Evolutionary conservation across 2,329 filamentous ascomycete species (phyloP).

Genomic region (Aspergillus felis): DNA sequence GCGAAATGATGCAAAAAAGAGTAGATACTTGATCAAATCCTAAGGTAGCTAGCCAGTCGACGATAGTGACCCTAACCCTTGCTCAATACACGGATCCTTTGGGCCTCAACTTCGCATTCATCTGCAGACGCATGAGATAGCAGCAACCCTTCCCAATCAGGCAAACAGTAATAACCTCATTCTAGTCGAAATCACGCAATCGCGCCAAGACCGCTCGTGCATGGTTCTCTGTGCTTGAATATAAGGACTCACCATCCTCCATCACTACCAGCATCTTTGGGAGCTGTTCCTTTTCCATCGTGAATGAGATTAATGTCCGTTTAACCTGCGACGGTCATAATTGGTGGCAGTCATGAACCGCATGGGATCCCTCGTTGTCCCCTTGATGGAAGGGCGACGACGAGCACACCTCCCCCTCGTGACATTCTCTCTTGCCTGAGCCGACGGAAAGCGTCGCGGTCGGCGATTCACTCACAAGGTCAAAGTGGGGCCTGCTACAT

Average conservation of each 20-base stretch:
- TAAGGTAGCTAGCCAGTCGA: not conserved
- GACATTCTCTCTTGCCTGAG: not conserved
- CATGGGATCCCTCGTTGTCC: not conserved
- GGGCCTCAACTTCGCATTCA: not conserved
- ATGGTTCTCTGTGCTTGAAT: conserved; percentile 16
- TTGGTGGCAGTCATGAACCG: not conserved
- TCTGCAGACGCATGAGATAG: not conserved
- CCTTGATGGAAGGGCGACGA: conserved; percentile 3
- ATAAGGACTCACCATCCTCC: conserved; percentile 25
- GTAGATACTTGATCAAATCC: not conserved
- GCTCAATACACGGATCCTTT: not conserved
- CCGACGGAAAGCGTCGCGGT: conserved; percentile 23
- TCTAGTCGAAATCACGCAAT: conserved; percentile 29
- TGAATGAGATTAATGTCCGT: not conserved
- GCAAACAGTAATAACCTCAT: conserved; percentile 4
- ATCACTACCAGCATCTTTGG: conserved; percentile 6
- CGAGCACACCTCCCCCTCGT: conserved; percentile 4
- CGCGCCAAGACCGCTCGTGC: conserved; percentile 26
- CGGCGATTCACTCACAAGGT: conserved; percentile 2
- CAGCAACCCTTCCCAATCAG: conserved; percentile 2
- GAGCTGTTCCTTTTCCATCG: conserved; percentile 1
- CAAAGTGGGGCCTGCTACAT: conserved; percentile 21
- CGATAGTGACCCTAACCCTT: not conserved
- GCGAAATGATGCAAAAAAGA: not conserved
- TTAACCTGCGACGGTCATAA: not conserved